Percentiles rank a stretch among this genome's conserved stretches.
Evolutionary conservation across 2,329 filamentous ascomycete species (phyloP).

Genomic region (Exophiala bonariae): DNA sequence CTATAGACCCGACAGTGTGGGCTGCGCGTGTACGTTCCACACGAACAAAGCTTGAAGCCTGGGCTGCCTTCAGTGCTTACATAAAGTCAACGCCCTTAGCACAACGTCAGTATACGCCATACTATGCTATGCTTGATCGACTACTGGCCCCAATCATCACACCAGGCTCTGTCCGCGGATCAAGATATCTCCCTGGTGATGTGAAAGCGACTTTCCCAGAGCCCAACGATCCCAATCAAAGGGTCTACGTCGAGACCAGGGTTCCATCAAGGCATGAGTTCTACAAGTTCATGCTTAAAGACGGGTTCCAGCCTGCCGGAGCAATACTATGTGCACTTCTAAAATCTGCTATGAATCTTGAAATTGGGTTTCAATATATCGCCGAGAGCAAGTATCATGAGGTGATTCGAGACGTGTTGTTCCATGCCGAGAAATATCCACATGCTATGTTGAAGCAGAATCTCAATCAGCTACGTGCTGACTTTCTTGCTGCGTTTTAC

Average conservation of each 20-base stretch:
- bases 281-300: slow-evolving; percentile 49
- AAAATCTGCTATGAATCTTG: slow-evolving; percentile 40
- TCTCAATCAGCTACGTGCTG: slow-evolving; percentile 28
- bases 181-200: slow-evolving; percentile 50
- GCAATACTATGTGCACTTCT: slow-evolving; percentile 53
- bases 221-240: slow-evolving; percentile 56
- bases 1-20: slow-evolving; percentile 46
- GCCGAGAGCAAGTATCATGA: slow-evolving; percentile 35
- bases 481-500: slow-evolving; percentile 47
- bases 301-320: slow-evolving; percentile 43
- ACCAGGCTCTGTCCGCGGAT: slow-evolving; percentile 2
- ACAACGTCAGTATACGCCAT: slow-evolving; percentile 34
- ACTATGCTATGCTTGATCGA: slow-evolving; percentile 59
- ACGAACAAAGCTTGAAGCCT: slow-evolving; percentile 62
- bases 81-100: slow-evolving; percentile 41
- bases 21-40: slow-evolving; percentile 59
- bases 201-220: slow-evolving; percentile 54
- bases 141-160: slow-evolving; percentile 43
- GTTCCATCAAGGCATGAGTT: slow-evolving; percentile 55
- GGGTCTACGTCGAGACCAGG: slow-evolving; percentile 56
- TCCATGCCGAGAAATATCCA: slow-evolving; percentile 18
- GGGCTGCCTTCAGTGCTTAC: slow-evolving; percentile 63
- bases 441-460: slow-evolving; percentile 26
- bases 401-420: slow-evolving; percentile 28
- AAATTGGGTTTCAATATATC: slow-evolving; percentile 45